Percentiles rank a stretch among this genome's conserved stretches.
Evolutionary conservation across 2,329 filamentous ascomycete species (phyloP).

Genomic region (Teratosphaeria zuluensis): DNA sequence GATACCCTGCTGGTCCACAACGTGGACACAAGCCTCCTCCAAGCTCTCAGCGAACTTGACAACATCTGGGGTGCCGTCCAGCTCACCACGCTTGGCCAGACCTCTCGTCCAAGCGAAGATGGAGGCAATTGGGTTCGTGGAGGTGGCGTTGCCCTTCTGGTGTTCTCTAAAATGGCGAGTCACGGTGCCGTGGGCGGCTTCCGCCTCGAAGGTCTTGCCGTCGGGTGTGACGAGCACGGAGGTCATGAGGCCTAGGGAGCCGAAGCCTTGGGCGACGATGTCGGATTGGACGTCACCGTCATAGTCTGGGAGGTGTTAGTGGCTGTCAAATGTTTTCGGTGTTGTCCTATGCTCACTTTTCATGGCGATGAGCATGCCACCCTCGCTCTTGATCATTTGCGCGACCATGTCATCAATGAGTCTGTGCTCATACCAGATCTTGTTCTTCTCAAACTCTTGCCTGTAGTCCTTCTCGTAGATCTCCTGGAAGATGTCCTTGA

Average conservation of each 20-base stretch:
- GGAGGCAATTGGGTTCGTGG: slow-evolving; percentile 95
- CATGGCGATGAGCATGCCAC: slow-evolving; percentile 93
- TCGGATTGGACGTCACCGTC: slow-evolving; percentile 98
- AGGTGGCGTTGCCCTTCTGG: slow-evolving; percentile 95
- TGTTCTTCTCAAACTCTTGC: slow-evolving; percentile 78
- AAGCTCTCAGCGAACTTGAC: slow-evolving; percentile 84
- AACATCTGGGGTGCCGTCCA: slow-evolving; percentile 87
- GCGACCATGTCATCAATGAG: slow-evolving; percentile 99
- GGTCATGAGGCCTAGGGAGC: slow-evolving; percentile 96
- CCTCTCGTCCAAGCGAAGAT: slow-evolving; percentile 99
- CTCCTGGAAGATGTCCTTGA: slow-evolving; percentile 99
- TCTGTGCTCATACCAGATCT: slow-evolving; percentile 98
- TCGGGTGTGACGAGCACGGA: slow-evolving; percentile 94
- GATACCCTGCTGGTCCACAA: slow-evolving; percentile 84
- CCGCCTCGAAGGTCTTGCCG: slow-evolving; percentile 93
- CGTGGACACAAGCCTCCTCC: slow-evolving; percentile 88
- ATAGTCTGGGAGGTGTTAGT: slow-evolving; percentile 57
- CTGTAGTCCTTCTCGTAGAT: slow-evolving; percentile 84
- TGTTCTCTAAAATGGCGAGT: slow-evolving; percentile 98
- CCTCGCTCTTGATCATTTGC: slow-evolving; percentile 98
- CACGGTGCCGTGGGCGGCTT: slow-evolving; percentile 96
- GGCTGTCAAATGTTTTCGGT: not conserved
- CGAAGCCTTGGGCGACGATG: slow-evolving; percentile 95
- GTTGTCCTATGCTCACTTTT: slow-evolving; percentile 60
- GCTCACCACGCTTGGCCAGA: slow-evolving; percentile 81